These are phyloP conservation scores for Citrus medica DNA, from an alignment of 345 rosid species.

Conservation along the genomic window DNA sequence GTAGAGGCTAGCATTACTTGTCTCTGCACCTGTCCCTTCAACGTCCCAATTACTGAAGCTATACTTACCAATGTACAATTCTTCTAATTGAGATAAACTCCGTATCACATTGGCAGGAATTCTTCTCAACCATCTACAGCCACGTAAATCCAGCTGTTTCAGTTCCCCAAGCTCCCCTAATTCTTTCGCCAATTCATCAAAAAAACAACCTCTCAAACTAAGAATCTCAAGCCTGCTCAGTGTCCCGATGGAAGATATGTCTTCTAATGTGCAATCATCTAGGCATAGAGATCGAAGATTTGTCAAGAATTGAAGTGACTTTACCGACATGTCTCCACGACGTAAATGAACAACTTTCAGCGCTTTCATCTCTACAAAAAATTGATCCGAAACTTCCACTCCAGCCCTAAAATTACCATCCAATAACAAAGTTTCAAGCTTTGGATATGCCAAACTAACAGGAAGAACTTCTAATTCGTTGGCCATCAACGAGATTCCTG, in stretches of 20 bases:
- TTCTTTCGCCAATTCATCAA: neutral
- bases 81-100: neutral
- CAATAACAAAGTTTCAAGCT: neutral
- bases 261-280: rapidly evolving
- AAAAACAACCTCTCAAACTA: neutral
- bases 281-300: neutral
- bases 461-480: neutral
- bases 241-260: neutral
- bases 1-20: neutral
- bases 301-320: neutral
- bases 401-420: rapidly evolving
- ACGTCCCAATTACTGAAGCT: neutral
- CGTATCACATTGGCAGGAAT: neutral
- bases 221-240: neutral
- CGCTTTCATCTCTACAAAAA: neutral
- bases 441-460: neutral
- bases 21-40: neutral
- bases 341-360: neutral
- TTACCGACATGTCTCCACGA: neutral
- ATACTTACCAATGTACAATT: rapidly evolving
- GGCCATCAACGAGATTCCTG: neutral
- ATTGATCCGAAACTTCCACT: neutral
- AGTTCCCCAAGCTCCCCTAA: neutral
- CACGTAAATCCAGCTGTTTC: neutral
- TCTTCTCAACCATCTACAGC: neutral